Base-by-base conservation (phyloP, 2,329 filamentous ascomycete species). In the Diaporthe humulicola region DNA sequence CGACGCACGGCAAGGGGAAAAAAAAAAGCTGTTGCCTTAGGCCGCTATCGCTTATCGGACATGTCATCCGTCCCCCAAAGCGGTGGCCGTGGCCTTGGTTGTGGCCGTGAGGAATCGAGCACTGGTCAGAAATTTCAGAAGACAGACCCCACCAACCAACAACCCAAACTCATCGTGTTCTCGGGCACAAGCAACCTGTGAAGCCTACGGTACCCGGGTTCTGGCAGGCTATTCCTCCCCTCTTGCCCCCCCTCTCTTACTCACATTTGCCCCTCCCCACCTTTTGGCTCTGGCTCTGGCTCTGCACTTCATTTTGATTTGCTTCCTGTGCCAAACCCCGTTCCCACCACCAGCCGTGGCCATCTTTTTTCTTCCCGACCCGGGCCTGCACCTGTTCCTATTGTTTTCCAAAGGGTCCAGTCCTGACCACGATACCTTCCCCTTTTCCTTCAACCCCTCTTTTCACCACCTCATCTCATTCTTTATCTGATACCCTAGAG, bases 91-190 rank as follows among this genome's bases (percentile, higher is more conserved):
- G 52, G 52, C 14, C 25, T 8, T 30, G 33, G 48, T 25, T 38
- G n/a, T 17, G 17, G n/a, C 25, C 3, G 10, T 50, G 19, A 71
- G 54, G 40, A 57, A 57, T 71, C 60, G n/a, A 66, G 60, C 64
- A n/a, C 48, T 69, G 33, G 58, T 69, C 74, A 75, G 74, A 75
- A 73, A 75, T 73, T 75, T 75, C 74, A 75, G 38, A 61, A 48
- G 64, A 28, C 50, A 72, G 50, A 54, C 70, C 74, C 74, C 74
- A 73, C 74, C 56, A 61, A 56, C 66, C 36, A 40, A 28, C n/a
- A 22, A 60, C n/a, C 22, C 56, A 60, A 60, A 60, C 54, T 40
- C 25, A 58, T 17, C n/a, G 42, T 60, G 45, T 60, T 56, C 54
- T 71, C 38, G 70, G 56, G 25, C 36, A 30, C 22, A 17, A n/a